Evolutionary conservation across 2,329 filamentous ascomycete species (phyloP).

Genomic region (Orbilia quercus): DNA sequence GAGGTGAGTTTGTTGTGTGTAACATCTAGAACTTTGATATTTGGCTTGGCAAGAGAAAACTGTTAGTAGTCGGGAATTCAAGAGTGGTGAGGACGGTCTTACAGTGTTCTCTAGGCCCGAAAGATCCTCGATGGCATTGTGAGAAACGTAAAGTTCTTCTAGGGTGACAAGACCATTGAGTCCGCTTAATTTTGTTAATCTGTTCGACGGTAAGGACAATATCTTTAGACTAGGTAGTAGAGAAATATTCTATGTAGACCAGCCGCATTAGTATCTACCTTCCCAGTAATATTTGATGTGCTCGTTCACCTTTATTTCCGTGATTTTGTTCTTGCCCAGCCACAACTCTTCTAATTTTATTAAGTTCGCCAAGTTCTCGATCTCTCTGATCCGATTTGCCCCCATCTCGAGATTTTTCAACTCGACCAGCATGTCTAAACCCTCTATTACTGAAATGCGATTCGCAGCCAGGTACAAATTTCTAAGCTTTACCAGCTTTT

Average conservation of each 20-base stretch:
- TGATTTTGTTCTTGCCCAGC: constrained; percentile 97
- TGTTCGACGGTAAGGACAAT: constrained; percentile 94
- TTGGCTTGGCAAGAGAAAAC: constrained; percentile 61
- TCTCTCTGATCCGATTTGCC: constrained; percentile 89
- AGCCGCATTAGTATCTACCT: constrained; percentile 7
- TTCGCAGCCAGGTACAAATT: constrained; percentile 96
- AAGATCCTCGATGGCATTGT: constrained; percentile 86
- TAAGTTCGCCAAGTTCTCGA: constrained; percentile 83
- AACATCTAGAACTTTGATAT: constrained; percentile 84
- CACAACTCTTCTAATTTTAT: constrained; percentile 86
- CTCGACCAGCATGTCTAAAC: constrained; percentile 77
- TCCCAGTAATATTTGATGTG: neutral
- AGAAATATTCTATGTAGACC: constrained; percentile 70
- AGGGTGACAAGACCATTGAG: constrained; percentile 79
- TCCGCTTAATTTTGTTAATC: constrained; percentile 80
- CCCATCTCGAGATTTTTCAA: constrained; percentile 88
- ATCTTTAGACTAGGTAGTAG: constrained; percentile 82
- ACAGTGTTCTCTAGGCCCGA: constrained; percentile 75
- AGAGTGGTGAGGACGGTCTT: neutral
- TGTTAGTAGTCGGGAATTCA: constrained; percentile 5
- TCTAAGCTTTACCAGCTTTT: constrained; percentile 74
- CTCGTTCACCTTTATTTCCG: constrained; percentile 75
- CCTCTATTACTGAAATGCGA: constrained; percentile 88
- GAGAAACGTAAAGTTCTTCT: constrained; percentile 93
- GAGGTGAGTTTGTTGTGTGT: constrained; percentile 85